phyloP scores from a whole-genome alignment of 768 basidiomycete species.

The Tubosaeta sp. region DNA sequence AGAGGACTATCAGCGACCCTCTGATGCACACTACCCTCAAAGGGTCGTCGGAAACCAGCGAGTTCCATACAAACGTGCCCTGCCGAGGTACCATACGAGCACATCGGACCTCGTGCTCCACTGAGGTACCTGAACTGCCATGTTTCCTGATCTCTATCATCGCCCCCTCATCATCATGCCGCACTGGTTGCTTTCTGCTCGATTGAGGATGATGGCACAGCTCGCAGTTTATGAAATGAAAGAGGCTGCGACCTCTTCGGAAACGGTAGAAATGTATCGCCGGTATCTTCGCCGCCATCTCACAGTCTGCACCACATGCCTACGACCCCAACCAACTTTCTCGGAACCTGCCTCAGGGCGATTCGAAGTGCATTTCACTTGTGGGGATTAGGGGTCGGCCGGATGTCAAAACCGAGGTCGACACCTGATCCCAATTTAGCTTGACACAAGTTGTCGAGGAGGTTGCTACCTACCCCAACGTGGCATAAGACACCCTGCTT shows the following conservation, averaged over 20 bases:
- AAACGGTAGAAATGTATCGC: neutral
- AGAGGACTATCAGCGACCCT: neutral
- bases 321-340: neutral
- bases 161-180: neutral
- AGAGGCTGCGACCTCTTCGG: neutral
- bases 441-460: conserved; percentile 1
- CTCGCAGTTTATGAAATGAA: neutral
- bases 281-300: neutral
- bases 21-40: neutral
- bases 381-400: conserved; percentile 30
- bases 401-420: conserved; percentile 69
- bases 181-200: neutral
- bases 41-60: conserved; percentile 1
- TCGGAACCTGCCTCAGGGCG: neutral
- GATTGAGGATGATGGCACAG: neutral
- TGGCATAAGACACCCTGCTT: conserved; percentile 69
- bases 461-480: conserved; percentile 56
- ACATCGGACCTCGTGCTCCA: neutral
- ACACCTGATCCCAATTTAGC: conserved; percentile 39
- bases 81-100: neutral
- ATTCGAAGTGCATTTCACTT: neutral
- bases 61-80: neutral
- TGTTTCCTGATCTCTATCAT: neutral
- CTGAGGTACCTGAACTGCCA: neutral
- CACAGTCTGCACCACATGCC: neutral